Evolutionary conservation across 2,329 filamentous ascomycete genomes (phyloP).

Genomic region (Metarhizium guizhouense): DNA sequence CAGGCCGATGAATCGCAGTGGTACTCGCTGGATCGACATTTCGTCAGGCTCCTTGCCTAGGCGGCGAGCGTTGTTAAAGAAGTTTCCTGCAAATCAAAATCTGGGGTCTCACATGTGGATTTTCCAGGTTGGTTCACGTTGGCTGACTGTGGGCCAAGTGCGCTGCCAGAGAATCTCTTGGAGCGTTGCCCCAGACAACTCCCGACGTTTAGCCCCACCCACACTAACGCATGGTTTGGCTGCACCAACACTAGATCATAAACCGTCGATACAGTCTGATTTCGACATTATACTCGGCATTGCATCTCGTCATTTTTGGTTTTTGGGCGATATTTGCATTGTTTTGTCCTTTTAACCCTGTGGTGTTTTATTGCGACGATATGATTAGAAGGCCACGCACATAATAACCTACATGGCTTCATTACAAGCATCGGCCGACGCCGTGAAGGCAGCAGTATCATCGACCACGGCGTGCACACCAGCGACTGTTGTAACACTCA

Average conservation of each 20-base stretch:
- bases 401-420: conserved; percentile 32
- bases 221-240: background rate
- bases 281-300: conserved; percentile 12
- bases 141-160: background rate
- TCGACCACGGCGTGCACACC: conserved; percentile 45
- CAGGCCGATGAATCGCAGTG: background rate
- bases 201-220: conserved; percentile 21
- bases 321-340: conserved; percentile 4
- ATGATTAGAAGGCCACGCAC: conserved; percentile 22
- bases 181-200: conserved; percentile 29
- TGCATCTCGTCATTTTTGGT: conserved; percentile 14
- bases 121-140: too few relatives aligned
- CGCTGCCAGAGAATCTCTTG: background rate
- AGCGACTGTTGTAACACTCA: conserved; percentile 36
- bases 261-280: conserved; percentile 5
- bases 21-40: conserved; percentile 9
- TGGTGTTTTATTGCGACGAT: conserved; percentile 15
- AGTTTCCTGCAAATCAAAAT: background rate
- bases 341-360: conserved; percentile 7
- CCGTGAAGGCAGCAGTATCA: conserved; percentile 45
- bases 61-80: background rate
- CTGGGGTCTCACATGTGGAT: background rate
- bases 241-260: conserved; percentile 8
- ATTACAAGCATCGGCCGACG: conserved; percentile 33
- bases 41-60: background rate